Evolutionary conservation across 805 yeast species (phyloP), one percentile per base, ranked within the genome.

Genomic region (Wickerhamiella azymoides): DNA sequence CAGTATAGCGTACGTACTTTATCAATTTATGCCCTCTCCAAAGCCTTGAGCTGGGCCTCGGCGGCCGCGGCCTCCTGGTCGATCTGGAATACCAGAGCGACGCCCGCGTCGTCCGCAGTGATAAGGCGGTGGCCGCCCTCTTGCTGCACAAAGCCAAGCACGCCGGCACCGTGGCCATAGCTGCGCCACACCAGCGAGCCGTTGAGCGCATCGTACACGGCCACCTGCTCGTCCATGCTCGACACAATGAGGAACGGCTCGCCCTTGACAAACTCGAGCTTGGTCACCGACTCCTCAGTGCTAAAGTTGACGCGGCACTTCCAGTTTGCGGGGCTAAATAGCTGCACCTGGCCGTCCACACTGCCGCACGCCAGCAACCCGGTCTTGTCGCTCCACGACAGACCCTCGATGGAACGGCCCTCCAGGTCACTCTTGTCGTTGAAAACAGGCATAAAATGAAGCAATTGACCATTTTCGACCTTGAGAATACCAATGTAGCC

Each of bases 71-170:
- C 33, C 33, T 37, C 14, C 11, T 19, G 40, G 11, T 41, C 44
- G 28, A 44, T 36, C 18, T 70, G 68, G 55, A 77, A 86, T 10
- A 89, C 74, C 52, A 89, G 68, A 10, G 93, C 76, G 27, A 92
- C 96, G 54, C 95, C 95, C 63, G 92, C 98, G 62, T 92, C 98
- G 52, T 96, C 96, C 11, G 96, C 98, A 17, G 96, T 84, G 32
- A 86, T 72, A 39, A 92, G 57, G 60, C 79, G 78, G 43, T 72
- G 70, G 24, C 85, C 89, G 39, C 73, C 65, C 36, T 75, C 77
- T 47, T 77, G 74, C 37, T 80, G 58, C 16, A 80, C 77, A 59
- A 92, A 89, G 56, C 85, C 96, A 52, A 92, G 71, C 16, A 92
- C 79, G 51, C 97, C 97, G 82, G 84, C 83, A 63, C 81, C 82